Percentiles rank a stretch among this genome's conserved stretches.
Conservation (phyloP, 805 yeast genomes). For the Wickerhamomyces ciferrii region DNA sequence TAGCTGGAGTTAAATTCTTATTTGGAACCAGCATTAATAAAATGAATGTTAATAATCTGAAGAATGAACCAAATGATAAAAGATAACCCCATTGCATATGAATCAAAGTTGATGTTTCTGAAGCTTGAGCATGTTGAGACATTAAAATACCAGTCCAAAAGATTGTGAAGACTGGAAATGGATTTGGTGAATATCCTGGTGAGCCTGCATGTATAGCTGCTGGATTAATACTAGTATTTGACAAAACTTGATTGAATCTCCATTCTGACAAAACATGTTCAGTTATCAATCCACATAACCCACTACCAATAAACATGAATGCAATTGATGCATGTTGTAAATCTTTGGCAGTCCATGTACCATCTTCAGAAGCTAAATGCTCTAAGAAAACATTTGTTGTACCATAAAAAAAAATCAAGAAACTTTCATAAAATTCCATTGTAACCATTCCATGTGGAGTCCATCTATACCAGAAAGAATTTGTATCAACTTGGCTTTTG, state of each 20-base stretch:
- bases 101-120: conserved; percentile 67
- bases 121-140: conserved; percentile 92
- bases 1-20: conserved; percentile 39
- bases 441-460: conserved; percentile 48
- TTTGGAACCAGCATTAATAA: conserved; percentile 43
- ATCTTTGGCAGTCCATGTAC: conserved; percentile 86
- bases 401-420: conserved; percentile 83
- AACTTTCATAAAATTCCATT: conserved; percentile 82
- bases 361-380: conserved; percentile 74
- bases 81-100: conserved; percentile 93
- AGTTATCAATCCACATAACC: conserved; percentile 81
- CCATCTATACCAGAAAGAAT: conserved; percentile 21
- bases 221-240: conserved; percentile 22
- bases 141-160: conserved; percentile 95
- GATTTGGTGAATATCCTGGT: conserved; percentile 86
- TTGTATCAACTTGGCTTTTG: conserved; percentile 21
- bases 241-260: conserved; percentile 43
- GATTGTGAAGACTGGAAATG: conserved; percentile 88
- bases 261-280: conserved; percentile 63
- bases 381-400: conserved; percentile 86
- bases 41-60: conserved; percentile 62
- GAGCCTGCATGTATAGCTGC: conserved; percentile 33
- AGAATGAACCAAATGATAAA: conserved; percentile 74
- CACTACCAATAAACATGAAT: conserved; percentile 86
- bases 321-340: conserved; percentile 89